Evolutionary conservation across 73 alveolate genomes (phyloP).

Genomic region (Diophrys sp.): DNA sequence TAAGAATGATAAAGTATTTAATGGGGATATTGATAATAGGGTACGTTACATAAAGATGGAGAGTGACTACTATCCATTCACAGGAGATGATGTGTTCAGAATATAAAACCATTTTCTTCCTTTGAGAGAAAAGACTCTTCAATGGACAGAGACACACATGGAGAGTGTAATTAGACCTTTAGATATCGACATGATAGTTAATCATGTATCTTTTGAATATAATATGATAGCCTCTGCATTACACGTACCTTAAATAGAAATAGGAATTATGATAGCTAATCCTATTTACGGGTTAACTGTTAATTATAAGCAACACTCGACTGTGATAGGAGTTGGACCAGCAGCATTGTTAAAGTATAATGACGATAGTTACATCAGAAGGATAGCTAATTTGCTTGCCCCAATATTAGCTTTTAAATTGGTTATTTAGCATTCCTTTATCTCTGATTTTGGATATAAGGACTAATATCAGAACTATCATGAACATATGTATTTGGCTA

Average conservation of each 20-base stretch:
- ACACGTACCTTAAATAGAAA: not conserved
- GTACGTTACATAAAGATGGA: not conserved
- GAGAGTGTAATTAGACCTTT: not conserved
- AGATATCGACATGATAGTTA: not conserved
- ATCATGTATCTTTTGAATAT: not conserved
- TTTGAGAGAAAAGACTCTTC: not conserved
- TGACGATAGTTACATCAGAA: not conserved
- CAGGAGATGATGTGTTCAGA: not conserved
- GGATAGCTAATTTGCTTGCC: not conserved
- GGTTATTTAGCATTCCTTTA: not conserved
- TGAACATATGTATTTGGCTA: not conserved
- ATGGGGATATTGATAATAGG: not conserved
- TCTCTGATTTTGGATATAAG: not conserved
- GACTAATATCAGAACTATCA: not conserved
- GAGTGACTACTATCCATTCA: not conserved
- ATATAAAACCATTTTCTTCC: not conserved
- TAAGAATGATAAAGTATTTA: not conserved
- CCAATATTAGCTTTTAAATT: not conserved
- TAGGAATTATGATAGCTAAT: not conserved
- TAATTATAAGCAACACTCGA: not conserved
- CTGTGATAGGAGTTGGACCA: not conserved
- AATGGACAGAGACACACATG: not conserved
- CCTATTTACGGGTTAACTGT: not conserved
- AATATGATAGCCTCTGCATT: not conserved
- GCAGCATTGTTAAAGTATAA: no score